Evolutionary conservation across 495 filamentous ascomycete species (phyloP), one percentile per base, ranked within the genome.

Genomic region (Penicillium silybi): DNA sequence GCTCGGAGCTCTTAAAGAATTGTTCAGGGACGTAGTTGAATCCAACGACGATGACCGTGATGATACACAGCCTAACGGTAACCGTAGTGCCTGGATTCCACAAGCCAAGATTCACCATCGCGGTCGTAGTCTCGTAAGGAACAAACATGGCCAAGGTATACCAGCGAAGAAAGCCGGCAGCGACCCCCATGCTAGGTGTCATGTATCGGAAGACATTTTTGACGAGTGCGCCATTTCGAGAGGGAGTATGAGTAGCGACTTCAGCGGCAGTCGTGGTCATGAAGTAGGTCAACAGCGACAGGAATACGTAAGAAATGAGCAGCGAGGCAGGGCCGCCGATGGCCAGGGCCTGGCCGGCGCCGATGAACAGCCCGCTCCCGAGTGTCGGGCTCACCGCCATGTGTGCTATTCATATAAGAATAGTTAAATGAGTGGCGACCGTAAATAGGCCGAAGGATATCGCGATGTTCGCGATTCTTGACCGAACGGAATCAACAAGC

Each of bases 21-120:
- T 83, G 83, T 48, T 95, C 86, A 13, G 89, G 88, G 42, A 90
- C 84, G 39, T 92, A 69, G 64, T 96, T 96, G 70, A 89, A 87
- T 11, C 65, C 58, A 35, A 92, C 69, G 46, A 93, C 86, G 20
- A 84, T 58, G 6, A 77, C 15, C n/a, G 85, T 80, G 66, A 92
- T 87, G 47, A 92, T 69, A 11, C 80, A 77, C 42, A 95, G 79
- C 66, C 86, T 92, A 18, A 87, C 77, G 26, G 83, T 83, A 45
- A 86, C 79, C 23, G 77, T 79, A 22, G 85, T 46, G 6, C 69
- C 34, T 4, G 71, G 64, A 34, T 85, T 79, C 91, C 90, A 97
- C 63, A 86, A 86, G 16, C 84, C 75, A 46, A 95, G 83, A 23
- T 88, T 95, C 48, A 96, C 83, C 52, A 90, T 85, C 19, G 89